phyloP scores from a whole-genome alignment of 805 yeast species.

The Zygotorulaspora danielsina region DNA sequence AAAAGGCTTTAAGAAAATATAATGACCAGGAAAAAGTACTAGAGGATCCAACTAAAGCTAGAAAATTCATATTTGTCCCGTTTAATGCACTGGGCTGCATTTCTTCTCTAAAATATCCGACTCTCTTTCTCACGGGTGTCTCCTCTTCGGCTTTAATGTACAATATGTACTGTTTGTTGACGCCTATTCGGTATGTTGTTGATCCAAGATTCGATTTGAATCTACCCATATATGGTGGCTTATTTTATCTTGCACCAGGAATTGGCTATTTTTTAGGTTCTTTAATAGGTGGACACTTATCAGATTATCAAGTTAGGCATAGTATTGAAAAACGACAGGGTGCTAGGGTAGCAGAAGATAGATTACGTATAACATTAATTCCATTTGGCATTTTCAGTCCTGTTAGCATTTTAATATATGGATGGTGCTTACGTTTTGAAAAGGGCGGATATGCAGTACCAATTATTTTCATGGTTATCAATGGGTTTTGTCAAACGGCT shows the following conservation, averaged over 20 bases:
- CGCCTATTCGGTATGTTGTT: constrained; percentile 53
- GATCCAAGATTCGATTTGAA: constrained; percentile 51
- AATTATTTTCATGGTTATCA: constrained; percentile 44
- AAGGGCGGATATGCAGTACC: constrained; percentile 56
- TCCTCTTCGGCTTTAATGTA: constrained; percentile 41
- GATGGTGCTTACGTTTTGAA: constrained; percentile 47
- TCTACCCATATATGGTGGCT: constrained; percentile 46
- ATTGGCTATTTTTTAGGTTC: constrained; percentile 50
- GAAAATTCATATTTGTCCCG: constrained; percentile 40
- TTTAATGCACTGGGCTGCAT: constrained; percentile 48
- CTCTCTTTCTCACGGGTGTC: constrained; percentile 42
- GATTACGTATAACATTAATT: constrained; percentile 41
- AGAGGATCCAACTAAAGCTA: constrained; percentile 29
- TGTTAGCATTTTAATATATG: constrained; percentile 44
- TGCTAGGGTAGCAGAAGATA: constrained; percentile 52
- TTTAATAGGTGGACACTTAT: constrained; percentile 48
- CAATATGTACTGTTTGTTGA: constrained; percentile 49
- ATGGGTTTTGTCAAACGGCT: constrained; percentile 49
- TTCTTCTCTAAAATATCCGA: constrained; percentile 41
- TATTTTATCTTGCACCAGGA: constrained; percentile 57
- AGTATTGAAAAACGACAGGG: constrained; percentile 38
- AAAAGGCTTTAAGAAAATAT: constrained; percentile 3
- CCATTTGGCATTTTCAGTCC: constrained; percentile 47
- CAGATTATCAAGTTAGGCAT: constrained; percentile 45
- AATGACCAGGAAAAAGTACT: constrained; percentile 32